Evolutionary conservation across 768 basidiomycete genomes (phyloP), one percentile per base, ranked within the genome.

Genomic region (Rhizopogon sp.): DNA sequence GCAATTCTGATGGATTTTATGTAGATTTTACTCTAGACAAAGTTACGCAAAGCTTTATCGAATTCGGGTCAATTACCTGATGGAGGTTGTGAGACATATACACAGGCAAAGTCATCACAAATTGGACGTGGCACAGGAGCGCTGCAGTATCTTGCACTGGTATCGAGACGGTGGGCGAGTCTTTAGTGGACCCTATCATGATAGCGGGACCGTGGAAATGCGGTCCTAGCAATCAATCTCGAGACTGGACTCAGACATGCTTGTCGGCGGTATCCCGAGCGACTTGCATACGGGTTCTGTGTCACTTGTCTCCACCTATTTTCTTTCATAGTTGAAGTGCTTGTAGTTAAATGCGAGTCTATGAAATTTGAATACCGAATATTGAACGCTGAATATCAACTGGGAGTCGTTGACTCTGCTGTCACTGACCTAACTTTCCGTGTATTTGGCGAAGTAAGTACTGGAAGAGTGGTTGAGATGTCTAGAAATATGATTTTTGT

Each of bases 171-270:
- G 25, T 25, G 25, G 25, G 3, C 25, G 4, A 22, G 22, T 25
- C 25, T 3, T 25, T 3, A 25, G 25, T 2, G 25, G 25, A 3
- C 3, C 22, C 22, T 22, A 22, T 22, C 3, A 22, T 22, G 3
- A 25, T 25, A 25, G 25, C 3, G 4, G 25, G 25, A 25, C 2
- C 3, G 25, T 25, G 25, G 25, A 25, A 25, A 64, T 92, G 87
- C 7, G 81, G 25, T 17, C 51, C 41, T 56, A 37, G 0, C 16
- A 25, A 3, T 3, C 2, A 25, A 25, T 25, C 3, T 25, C 25
- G 4, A 25, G 3, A 0, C 3, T 3, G 25, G 25, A 3, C 25
- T 25, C 25, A 25, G 25, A 25, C 43, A 44, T 41, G 8, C 62
- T 63, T 6, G 68, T 68, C 1, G 68, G 68, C 3, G 62, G 62